These are phyloP conservation scores for Globisporangium spinosum DNA, from an alignment of 352 stramenopile genomes.

Conservation along the genomic window DNA sequence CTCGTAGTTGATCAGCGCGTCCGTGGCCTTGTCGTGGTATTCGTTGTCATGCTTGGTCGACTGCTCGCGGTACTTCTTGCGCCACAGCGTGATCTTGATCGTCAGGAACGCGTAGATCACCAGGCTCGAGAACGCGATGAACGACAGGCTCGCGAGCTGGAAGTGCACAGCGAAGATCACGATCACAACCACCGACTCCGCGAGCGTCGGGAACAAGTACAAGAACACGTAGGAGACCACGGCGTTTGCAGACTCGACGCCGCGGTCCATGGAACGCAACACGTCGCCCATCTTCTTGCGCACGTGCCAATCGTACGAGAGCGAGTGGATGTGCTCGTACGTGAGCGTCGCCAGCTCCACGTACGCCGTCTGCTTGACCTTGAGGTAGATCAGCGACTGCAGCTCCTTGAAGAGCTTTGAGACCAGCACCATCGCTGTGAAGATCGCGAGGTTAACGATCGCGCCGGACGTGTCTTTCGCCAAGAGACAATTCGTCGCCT, in stretches of 20 bases:
- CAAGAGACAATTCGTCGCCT: slow-evolving; percentile 90
- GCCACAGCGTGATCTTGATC: slow-evolving; percentile 96
- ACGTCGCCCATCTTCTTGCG: slow-evolving; percentile 97
- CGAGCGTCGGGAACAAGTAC: slow-evolving; percentile 93
- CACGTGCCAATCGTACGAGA: slow-evolving; percentile 98
- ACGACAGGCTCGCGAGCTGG: slow-evolving; percentile 87
- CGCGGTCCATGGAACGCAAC: slow-evolving; percentile 91
- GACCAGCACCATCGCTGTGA: slow-evolving; percentile 80
- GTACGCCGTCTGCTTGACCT: slow-evolving; percentile 97
- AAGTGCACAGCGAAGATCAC: slow-evolving; percentile 93
- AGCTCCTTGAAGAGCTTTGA: slow-evolving; percentile 93
- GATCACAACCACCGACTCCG: slow-evolving; percentile 94
- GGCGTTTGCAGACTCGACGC: slow-evolving; percentile 90
- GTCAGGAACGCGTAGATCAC: slow-evolving; percentile 95
- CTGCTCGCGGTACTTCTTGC: slow-evolving; percentile 96
- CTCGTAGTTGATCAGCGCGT: slow-evolving; percentile 97
- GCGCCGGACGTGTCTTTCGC: slow-evolving; percentile 42
- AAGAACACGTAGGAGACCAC: slow-evolving; percentile 98
- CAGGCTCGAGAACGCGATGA: slow-evolving; percentile 94
- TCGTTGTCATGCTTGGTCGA: slow-evolving; percentile 96
- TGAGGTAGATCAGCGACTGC: slow-evolving; percentile 93
- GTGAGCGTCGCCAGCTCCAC: slow-evolving; percentile 95
- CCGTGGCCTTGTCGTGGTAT: slow-evolving; percentile 96
- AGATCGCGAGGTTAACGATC: slow-evolving; percentile 67
- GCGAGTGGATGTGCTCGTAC: slow-evolving; percentile 94